Base-by-base conservation (phyloP, 2,329 filamentous ascomycete genomes). In the Aspergillus flavus region DNA sequence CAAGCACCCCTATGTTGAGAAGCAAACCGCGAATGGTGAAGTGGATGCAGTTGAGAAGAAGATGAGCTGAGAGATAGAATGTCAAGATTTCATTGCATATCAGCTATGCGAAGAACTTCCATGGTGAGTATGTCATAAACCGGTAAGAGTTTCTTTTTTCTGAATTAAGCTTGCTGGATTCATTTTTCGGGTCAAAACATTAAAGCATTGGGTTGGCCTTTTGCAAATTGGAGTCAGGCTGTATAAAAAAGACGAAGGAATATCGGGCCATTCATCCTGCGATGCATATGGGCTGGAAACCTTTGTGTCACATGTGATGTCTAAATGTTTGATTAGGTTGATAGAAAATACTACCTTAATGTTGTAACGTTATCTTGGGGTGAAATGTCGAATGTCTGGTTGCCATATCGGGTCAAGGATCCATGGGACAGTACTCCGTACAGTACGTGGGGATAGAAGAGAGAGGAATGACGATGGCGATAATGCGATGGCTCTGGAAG, bases 1-100 rank as follows among this genome's bases (percentile, higher is more conserved):
- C 81, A 99, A 99, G 86, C 89, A 98, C 72, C 87, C 87, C 0
- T 83, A 84, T 64, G 75, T 82, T 41, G 81, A 83, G 61, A 70
- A 76, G 61, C 66, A 72, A 58, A 46, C 61, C 21, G 66, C 68
- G 36, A 75, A 72, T 57, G 70, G 67, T 26, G 50, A 68, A 23
- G 63, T 64, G 6, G 65, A 71, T 48, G 60, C 50, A 28, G 59
- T 65, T 46, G 64, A 65, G 21, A 76, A 76, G 66, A 76, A 76
- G 65, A 68, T 65, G 46, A 61, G 60, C 56, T 74, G 68, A 64
- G 16, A 56, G 14, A 41, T 45, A 32, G 46, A 55, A 48, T 30
- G 19, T 10, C 34, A 32, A 41, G n/a, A 6, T 9, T 41, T 39
- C 10, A 28, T 56, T 50, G 64, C 58, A 68, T 67, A 52, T 67